Evolutionary conservation across 2,329 filamentous ascomycete species (phyloP).

Genomic region (Ceratocystis albifundus): DNA sequence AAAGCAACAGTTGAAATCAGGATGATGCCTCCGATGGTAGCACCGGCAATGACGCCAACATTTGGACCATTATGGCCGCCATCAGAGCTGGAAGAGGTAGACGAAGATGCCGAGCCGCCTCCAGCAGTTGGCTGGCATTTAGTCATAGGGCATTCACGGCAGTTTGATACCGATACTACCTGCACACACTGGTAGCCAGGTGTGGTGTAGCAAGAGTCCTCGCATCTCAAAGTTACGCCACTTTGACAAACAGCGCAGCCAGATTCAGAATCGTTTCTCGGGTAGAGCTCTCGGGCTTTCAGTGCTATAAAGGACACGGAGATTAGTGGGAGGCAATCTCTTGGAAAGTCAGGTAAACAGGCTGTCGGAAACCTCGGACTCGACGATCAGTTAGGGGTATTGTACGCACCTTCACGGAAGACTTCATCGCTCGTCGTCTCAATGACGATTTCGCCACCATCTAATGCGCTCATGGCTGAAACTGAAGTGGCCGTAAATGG

Average conservation of each 20-base stretch:
- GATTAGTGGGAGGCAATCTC: not conserved
- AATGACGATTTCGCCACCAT: slow-evolving; percentile 23
- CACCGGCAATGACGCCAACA: slow-evolving; percentile 78
- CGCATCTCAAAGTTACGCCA: slow-evolving; percentile 23
- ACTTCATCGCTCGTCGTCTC: slow-evolving; percentile 24
- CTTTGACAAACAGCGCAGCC: slow-evolving; percentile 24
- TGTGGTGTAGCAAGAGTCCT: slow-evolving; percentile 23
- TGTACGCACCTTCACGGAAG: slow-evolving; percentile 23
- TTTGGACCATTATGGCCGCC: slow-evolving; percentile 44
- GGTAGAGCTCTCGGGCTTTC: slow-evolving; percentile 23
- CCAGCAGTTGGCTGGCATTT: slow-evolving; percentile 22
- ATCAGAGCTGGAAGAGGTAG: slow-evolving; percentile 17
- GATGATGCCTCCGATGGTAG: slow-evolving; percentile 75
- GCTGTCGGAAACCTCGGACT: too few relatives aligned
- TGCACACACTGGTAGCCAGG: slow-evolving; percentile 24
- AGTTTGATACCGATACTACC: slow-evolving; percentile 24
- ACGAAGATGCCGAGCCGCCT: slow-evolving; percentile 10
- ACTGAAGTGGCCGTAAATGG: not conserved
- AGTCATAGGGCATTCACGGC: slow-evolving; percentile 24
- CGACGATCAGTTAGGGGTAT: not conserved
- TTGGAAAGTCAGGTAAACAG: not conserved
- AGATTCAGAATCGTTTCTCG: slow-evolving; percentile 22
- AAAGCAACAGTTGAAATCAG: slow-evolving; percentile 64
- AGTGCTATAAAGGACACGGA: slow-evolving; percentile 18
- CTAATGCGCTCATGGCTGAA: not conserved